These are phyloP conservation scores for Amanita exitialis DNA, from an alignment of 768 basidiomycete genomes.

Conservation along the genomic window DNA sequence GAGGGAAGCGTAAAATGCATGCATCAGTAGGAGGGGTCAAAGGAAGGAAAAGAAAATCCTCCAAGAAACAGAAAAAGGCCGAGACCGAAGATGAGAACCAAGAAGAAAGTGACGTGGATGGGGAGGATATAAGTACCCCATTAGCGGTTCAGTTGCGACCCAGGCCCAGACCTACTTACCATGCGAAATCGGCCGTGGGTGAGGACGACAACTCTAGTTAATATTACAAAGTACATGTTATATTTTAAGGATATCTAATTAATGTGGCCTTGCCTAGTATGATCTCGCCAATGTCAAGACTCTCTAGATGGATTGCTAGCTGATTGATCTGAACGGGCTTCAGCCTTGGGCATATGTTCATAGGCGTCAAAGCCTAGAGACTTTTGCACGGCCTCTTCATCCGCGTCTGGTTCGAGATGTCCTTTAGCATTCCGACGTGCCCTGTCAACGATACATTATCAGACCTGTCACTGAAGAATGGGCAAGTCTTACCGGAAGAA, in stretches of 20 bases:
- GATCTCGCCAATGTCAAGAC: not conserved
- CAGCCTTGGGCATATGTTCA: conserved; percentile 38
- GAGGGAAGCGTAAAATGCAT: conserved; percentile 9
- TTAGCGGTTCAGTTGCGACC: conserved; percentile 20
- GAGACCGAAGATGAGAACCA: conserved; percentile 16
- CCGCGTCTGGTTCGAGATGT: conserved; percentile 85
- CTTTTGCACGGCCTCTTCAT: conserved; percentile 65
- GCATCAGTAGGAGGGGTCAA: conserved; percentile 7
- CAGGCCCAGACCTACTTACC: conserved; percentile 18
- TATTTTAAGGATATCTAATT: not conserved
- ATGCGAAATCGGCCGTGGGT: not conserved
- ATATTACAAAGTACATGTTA: not conserved
- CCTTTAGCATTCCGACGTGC: conserved; percentile 80
- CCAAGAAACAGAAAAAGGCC: conserved; percentile 9
- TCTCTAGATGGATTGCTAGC: not conserved
- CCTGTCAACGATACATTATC: conserved; percentile 28
- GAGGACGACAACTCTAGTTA: not conserved
- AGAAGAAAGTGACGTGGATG: conserved; percentile 17
- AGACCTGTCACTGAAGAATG: conserved; percentile 13
- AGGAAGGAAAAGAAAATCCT: conserved; percentile 9
- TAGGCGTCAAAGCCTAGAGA: conserved; percentile 70
- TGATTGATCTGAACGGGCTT: conserved; percentile 6
- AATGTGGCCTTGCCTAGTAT: not conserved
- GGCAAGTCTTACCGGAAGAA: conserved; percentile 70
- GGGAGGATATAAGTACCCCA: conserved; percentile 13